phyloP scores from a whole-genome alignment of 768 basidiomycete genomes.

The Naematelia encephala region DNA sequence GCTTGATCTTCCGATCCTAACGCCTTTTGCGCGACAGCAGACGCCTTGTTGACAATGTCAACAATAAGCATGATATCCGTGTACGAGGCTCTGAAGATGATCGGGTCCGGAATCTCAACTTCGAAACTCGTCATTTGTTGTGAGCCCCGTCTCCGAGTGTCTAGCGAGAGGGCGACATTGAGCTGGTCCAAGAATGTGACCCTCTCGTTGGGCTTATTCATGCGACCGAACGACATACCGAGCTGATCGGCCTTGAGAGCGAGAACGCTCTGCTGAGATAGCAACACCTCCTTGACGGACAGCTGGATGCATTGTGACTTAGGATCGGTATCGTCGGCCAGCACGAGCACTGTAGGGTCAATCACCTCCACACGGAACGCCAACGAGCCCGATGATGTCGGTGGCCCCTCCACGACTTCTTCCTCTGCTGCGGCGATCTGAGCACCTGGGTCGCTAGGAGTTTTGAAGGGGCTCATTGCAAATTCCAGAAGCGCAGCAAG shows the following conservation, averaged over 20 bases:
- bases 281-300: constrained; percentile 73
- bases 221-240: constrained; percentile 89
- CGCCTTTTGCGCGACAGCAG: constrained; percentile 62
- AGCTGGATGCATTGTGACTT: constrained; percentile 83
- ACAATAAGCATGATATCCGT: constrained; percentile 83
- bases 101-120: constrained; percentile 65
- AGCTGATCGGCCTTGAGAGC: constrained; percentile 74
- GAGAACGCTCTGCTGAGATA: constrained; percentile 82
- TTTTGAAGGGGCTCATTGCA: constrained; percentile 62
- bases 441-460: constrained; percentile 12
- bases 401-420: constrained; percentile 16
- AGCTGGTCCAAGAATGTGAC: constrained; percentile 92
- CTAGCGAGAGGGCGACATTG: constrained; percentile 80
- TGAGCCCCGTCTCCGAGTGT: constrained; percentile 60
- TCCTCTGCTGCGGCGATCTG: constrained; percentile 22
- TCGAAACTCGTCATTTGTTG: constrained; percentile 76
- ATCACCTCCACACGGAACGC: constrained; percentile 80
- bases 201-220: constrained; percentile 76
- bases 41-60: constrained; percentile 68
- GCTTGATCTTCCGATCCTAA: constrained; percentile 12
- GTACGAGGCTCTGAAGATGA: constrained; percentile 92
- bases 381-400: constrained; percentile 45
- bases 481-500: constrained; percentile 84
- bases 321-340: constrained; percentile 75
- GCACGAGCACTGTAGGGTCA: constrained; percentile 78